Evolutionary conservation across 1,284 basidiomycete genomes (phyloP).

Genomic region (Phellopilus nigrolimitatus): DNA sequence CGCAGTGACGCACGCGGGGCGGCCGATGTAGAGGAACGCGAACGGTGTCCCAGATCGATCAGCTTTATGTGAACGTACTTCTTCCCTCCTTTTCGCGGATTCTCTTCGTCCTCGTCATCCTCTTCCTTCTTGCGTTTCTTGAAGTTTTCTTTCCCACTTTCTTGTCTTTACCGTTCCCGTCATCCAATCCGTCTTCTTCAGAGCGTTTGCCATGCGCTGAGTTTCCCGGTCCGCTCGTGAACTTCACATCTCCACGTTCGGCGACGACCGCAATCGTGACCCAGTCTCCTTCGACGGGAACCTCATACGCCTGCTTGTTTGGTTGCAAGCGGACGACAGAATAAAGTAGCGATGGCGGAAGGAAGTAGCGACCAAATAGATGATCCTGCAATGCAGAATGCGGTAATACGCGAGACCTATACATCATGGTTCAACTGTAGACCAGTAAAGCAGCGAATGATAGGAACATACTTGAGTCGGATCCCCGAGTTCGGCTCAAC

Average conservation of each 20-base stretch:
- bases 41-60: slow-evolving; percentile 70
- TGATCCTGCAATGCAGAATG: slow-evolving; percentile 82
- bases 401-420: slow-evolving; percentile 66
- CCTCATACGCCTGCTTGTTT: slow-evolving; percentile 80
- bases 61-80: slow-evolving; percentile 88
- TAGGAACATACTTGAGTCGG: slow-evolving; percentile 63
- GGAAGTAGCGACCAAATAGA: slow-evolving; percentile 78
- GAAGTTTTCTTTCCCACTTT: background rate
- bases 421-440: slow-evolving; percentile 13
- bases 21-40: slow-evolving; percentile 45
- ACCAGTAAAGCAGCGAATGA: slow-evolving; percentile 10
- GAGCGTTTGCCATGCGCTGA: slow-evolving; percentile 35
- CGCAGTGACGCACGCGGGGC: slow-evolving; percentile 35
- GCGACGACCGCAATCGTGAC: slow-evolving; percentile 87
- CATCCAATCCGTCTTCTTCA: slow-evolving; percentile 30
- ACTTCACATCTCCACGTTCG: slow-evolving; percentile 71
- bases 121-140: slow-evolving; percentile 23
- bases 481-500: slow-evolving; percentile 89
- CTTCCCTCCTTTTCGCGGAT: slow-evolving; percentile 49
- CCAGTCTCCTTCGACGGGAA: slow-evolving; percentile 91
- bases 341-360: slow-evolving; percentile 86
- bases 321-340: slow-evolving; percentile 74
- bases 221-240: slow-evolving; percentile 59
- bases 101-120: slow-evolving; percentile 31
- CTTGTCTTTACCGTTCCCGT: slow-evolving; percentile 7